Evolutionary conservation across 2,329 filamentous ascomycete species (phyloP), one percentile per base, ranked within the genome.

Genomic region (Pseudomassariella vexata): DNA sequence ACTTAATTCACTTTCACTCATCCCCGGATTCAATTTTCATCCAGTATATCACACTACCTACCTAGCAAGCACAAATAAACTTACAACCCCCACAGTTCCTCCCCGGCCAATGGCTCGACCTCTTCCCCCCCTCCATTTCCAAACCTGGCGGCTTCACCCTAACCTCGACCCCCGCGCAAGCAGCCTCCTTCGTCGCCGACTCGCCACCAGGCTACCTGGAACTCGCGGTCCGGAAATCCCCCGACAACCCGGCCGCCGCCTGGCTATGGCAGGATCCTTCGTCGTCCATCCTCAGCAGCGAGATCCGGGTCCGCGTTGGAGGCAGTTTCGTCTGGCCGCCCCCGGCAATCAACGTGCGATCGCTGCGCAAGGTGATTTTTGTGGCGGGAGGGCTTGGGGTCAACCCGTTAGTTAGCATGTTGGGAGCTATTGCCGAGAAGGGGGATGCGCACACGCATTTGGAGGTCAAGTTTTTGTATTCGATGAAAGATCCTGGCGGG

Each of bases 21-120:
- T 29, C 28, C 23, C 11, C 32, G 28, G 21, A 8, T 7, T 26
- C 30, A 19, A 31, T 11, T n/a, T 19, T n/a, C n/a, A n/a, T n/a
- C n/a, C n/a, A n/a, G n/a, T n/a, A n/a, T n/a, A n/a, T n/a, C n/a
- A n/a, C n/a, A n/a, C n/a, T n/a, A n/a, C n/a, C n/a, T n/a, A n/a
- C n/a, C n/a, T n/a, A n/a, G n/a, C n/a, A n/a, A n/a, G n/a, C n/a
- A n/a, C n/a, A n/a, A n/a, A n/a, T n/a, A n/a, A n/a, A n/a, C n/a
- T n/a, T n/a, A n/a, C n/a, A n/a, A n/a, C n/a, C n/a, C n/a, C n/a
- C n/a, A n/a, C 56, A 84, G 70, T 94, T 92, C 59, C 68, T 79
- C 5, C 77, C 88, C 5, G 88, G 88, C 33, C 88, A 94, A 66
- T 95, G 87, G 85, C 70, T 95, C 35, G 88, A 95, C 54, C 79